Evolutionary conservation across 2,329 filamentous ascomycete genomes (phyloP).

Genomic region (Cladophialophora carrionii): DNA sequence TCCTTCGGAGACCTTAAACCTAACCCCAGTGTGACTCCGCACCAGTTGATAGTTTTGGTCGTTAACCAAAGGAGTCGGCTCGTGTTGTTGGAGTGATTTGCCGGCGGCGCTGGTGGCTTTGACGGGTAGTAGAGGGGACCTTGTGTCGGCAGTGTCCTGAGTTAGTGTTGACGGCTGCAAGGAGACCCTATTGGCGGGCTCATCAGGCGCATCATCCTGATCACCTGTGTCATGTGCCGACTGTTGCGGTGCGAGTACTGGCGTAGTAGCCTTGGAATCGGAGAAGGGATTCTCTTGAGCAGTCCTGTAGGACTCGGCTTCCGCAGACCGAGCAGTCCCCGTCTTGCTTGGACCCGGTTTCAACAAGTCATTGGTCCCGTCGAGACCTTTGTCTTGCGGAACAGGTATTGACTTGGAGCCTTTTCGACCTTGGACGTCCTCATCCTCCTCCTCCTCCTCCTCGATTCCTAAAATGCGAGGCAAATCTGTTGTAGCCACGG

Average conservation of each 20-base stretch:
- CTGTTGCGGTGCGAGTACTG: slow-evolving; percentile 11
- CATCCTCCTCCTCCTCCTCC: slow-evolving; percentile 15
- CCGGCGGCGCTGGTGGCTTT: not conserved
- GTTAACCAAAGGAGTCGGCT: slow-evolving; percentile 32
- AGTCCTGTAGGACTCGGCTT: slow-evolving; percentile 21
- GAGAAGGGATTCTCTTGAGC: slow-evolving; percentile 21
- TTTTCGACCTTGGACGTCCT: slow-evolving; percentile 6
- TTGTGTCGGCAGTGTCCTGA: slow-evolving; percentile 30
- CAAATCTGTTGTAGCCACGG: slow-evolving; percentile 34
- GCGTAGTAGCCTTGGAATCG: slow-evolving; percentile 12
- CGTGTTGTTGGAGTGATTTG: slow-evolving; percentile 31
- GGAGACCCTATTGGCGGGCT: slow-evolving; percentile 13
- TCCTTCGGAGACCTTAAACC: slow-evolving; percentile 52
- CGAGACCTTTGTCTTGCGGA: slow-evolving; percentile 22
- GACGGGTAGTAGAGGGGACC: slow-evolving; percentile 26
- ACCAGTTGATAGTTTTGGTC: slow-evolving; percentile 21
- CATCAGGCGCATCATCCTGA: slow-evolving; percentile 8
- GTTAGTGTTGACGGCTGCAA: slow-evolving; percentile 20
- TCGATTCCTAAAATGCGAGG: slow-evolving; percentile 22
- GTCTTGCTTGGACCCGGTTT: slow-evolving; percentile 1
- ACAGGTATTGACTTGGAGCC: slow-evolving; percentile 23
- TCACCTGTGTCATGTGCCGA: slow-evolving; percentile 20
- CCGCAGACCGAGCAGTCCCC: slow-evolving; percentile 15
- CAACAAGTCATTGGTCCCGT: slow-evolving; percentile 15
- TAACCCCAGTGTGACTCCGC: slow-evolving; percentile 40